Evolutionary conservation across 495 filamentous ascomycete genomes (phyloP), one percentile per base, ranked within the genome.

Genomic region (Xylaria curta): DNA sequence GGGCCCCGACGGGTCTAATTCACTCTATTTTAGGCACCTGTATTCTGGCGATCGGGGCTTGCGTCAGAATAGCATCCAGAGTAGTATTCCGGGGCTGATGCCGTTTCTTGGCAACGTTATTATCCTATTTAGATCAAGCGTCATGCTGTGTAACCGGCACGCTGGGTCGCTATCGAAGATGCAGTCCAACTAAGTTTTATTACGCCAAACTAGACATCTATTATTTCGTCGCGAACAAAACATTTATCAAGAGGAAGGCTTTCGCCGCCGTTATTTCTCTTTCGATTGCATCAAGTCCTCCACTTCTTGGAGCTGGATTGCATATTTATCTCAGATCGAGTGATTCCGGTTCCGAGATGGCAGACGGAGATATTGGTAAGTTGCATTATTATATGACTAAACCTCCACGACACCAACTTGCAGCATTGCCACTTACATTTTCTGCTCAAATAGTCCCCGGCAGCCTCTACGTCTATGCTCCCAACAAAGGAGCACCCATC

Each of bases 381-480:
- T 31, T n/a, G n/a, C n/a, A n/a, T n/a, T n/a, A n/a, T 38, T 9
- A 9, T 19, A 21, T 36, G 0, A 40, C n/a, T 10, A 10, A 40
- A 21, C 8, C 58, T 38, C 19, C 4, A 40, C n/a, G 36, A 4
- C 51, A 3, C 40, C 31, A 36, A 21, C n/a, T 42, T 42, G 17
- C 54, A 4, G 6, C 21, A 12, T 66, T 26, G 13, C 31, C 46
- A 60, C 49, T 72, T 19, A 69, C 53, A 47, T 68, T 0, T 47
- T 59, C 24, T 36, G 69, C 51, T 24, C 51, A 9, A 24, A 40
- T 44, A 77, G 79, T 81, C 12, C 71, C 72, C 9, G 74, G 68
- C 8, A 81, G 79, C 67, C 33, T 81, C 4, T 81, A 74, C 60
- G 67, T 81, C 53, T 81, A 79, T 70, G 80, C 72, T 19, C 80